phyloP scores from a whole-genome alignment of 2,329 filamentous ascomycete genomes.

The Didymella arachidicola region DNA sequence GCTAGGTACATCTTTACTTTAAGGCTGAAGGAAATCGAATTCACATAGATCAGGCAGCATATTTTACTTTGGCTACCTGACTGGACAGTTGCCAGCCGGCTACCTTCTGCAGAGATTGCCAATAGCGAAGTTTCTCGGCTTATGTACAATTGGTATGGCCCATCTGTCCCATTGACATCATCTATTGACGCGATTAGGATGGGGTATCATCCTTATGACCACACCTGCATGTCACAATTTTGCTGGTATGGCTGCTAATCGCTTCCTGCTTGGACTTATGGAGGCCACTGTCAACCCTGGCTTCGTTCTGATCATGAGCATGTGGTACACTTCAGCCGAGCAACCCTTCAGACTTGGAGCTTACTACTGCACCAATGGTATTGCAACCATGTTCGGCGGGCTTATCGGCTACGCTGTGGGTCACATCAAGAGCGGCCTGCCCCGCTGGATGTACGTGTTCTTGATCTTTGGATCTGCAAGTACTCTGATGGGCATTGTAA shows the following conservation, averaged over 20 bases:
- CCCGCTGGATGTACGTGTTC: conserved; percentile 60
- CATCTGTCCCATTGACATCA: no score
- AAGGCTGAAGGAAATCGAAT: not conserved
- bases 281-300: conserved; percentile 58
- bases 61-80: conserved; percentile 61
- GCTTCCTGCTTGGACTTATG: conserved; percentile 63
- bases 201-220: conserved; percentile 53
- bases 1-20: conserved; percentile 15
- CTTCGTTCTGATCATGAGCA: conserved; percentile 70
- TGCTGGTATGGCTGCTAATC: conserved; percentile 48
- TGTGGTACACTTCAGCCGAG: conserved; percentile 70
- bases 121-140: conserved; percentile 56
- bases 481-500: conserved; percentile 43
- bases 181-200: conserved; percentile 29
- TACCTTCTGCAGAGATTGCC: conserved; percentile 57
- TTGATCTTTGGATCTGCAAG: conserved; percentile 61
- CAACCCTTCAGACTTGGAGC: conserved; percentile 63
- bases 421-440: conserved; percentile 54
- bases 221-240: conserved; percentile 53
- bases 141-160: conserved; percentile 48
- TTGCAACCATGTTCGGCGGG: conserved; percentile 64
- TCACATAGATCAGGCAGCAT: conserved; percentile 47
- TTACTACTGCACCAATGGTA: conserved; percentile 60
- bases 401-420: conserved; percentile 67
- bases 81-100: conserved; percentile 56